These are phyloP conservation scores for Gracilaria caudata DNA, from an alignment of 23 red algal species.

Conservation along the genomic window DNA sequence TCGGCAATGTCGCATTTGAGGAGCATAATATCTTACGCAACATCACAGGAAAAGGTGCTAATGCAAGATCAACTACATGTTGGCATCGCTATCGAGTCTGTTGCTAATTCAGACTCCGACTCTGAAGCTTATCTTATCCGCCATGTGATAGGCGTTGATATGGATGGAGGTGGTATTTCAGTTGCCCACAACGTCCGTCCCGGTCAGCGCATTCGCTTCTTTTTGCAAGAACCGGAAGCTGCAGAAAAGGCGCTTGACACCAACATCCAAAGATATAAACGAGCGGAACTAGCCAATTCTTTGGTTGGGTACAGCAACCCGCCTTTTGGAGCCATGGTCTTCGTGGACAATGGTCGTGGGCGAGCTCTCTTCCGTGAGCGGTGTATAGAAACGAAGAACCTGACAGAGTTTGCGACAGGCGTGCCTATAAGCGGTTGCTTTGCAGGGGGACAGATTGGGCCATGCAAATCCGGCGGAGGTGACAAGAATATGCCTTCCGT, in stretches of 20 bases:
- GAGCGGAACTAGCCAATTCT: slow-evolving; percentile 51
- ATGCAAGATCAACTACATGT: slow-evolving; percentile 54
- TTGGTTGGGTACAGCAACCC: slow-evolving; percentile 74
- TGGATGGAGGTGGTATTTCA: slow-evolving; percentile 50
- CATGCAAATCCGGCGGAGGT: slow-evolving; percentile 15
- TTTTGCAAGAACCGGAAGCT: slow-evolving; percentile 55
- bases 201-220: slow-evolving; percentile 70
- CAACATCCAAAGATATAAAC: slow-evolving; percentile 69
- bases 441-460: slow-evolving; percentile 66
- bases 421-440: slow-evolving; percentile 70
- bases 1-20: slow-evolving; percentile 61
- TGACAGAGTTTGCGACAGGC: slow-evolving; percentile 56
- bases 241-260: slow-evolving; percentile 45
- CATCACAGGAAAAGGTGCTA: slow-evolving; percentile 47
- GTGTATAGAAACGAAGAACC: slow-evolving; percentile 46
- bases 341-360: slow-evolving; percentile 51
- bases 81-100: slow-evolving; percentile 49
- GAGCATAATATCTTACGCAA: slow-evolving; percentile 61
- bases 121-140: slow-evolving; percentile 59
- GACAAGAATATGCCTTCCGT: slow-evolving; percentile 40
- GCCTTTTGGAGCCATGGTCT: slow-evolving; percentile 70
- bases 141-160: slow-evolving; percentile 57
- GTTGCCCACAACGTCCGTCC: slow-evolving; percentile 48
- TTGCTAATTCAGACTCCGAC: background rate
- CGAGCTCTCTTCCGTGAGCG: slow-evolving; percentile 61